These are phyloP conservation scores for Arxiozyma slooffiae DNA, from an alignment of 1,139 yeast species.

Conservation along the genomic window DNA sequence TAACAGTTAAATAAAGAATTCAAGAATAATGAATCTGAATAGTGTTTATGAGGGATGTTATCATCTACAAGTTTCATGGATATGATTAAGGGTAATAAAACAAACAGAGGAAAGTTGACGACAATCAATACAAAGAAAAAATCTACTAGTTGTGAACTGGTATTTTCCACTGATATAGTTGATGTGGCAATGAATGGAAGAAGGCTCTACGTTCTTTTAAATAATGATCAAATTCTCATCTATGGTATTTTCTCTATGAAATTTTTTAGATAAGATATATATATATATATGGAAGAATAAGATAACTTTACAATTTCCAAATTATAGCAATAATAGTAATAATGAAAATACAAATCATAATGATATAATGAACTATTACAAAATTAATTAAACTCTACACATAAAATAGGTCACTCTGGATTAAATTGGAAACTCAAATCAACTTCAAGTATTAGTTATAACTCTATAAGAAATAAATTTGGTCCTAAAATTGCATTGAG, in stretches of 20 bases:
- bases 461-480: constrained; percentile 9
- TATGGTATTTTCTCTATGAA: constrained; percentile 69
- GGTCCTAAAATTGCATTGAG: constrained; percentile 22
- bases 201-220: constrained; percentile 50
- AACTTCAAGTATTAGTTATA: constrained; percentile 1
- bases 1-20: not conserved
- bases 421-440: not conserved
- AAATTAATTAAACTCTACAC: not conserved
- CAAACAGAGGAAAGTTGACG: constrained; percentile 38
- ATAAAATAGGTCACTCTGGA: not conserved
- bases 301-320: not conserved
- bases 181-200: constrained; percentile 59
- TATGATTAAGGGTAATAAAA: constrained; percentile 38
- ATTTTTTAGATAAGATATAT: constrained; percentile 52
- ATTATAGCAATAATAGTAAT: not conserved
- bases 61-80: constrained; percentile 63
- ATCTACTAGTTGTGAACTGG: constrained; percentile 39
- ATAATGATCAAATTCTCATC: constrained; percentile 53
- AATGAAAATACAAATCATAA: too few species aligned
- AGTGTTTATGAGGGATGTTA: constrained; percentile 47
- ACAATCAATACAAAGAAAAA: constrained; percentile 54
- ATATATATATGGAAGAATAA: constrained; percentile 34
- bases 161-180: constrained; percentile 53
- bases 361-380: not conserved
- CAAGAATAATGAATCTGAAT: not conserved